Base-by-base conservation (phyloP, 257 asterid species). In the Fraxinus pennsylvanica region DNA sequence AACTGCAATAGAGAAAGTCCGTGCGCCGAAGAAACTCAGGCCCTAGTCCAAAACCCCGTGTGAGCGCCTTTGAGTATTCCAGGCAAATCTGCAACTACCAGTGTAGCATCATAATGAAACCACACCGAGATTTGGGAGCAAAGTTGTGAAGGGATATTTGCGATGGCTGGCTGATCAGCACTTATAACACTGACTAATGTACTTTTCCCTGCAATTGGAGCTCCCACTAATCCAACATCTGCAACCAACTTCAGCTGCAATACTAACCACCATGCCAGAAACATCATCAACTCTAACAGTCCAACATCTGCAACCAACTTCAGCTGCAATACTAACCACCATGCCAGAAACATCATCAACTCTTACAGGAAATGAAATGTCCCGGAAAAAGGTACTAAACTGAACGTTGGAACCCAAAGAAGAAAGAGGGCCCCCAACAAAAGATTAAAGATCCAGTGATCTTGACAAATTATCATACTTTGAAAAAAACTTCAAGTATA, bases 111-210 rank as follows among this genome's bases (percentile, higher is more conserved):
- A 74, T 84, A 96, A 83, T 86, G 96, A 30, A 96, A 93, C 7
- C 97, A 90, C 82, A 96, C 98, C 98, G 19, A 96, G 91, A 84
- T 96, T 93, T n/a, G 98, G 99, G 80, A 96, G 97, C 89, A 96
- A 87, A 36, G 99, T 93, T 13, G 98, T 93, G 87, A 96, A 96
- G 69, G 99, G 99, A 76, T 95, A 95, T 91, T 91, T 47, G 99
- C 98, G 77, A 92, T 93, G 74, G 85, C 81, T 72, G 98, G 99
- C 84, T 88, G 90, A 77, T 98, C 97, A 80, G 99, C 96, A 86
- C 96, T 91, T 63, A 93, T 71, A 74, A 96, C 98, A 80, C 99
- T 93, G 71, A 95, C 96, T 78, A 88, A 83, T 8, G 97, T 96
- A 89, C 99, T 96, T 87, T 96, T 96, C 81, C 99, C 97, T 50